Evolutionary conservation across 352 stramenopile genomes (phyloP).

Genomic region (Thraustochytrium sp.): DNA sequence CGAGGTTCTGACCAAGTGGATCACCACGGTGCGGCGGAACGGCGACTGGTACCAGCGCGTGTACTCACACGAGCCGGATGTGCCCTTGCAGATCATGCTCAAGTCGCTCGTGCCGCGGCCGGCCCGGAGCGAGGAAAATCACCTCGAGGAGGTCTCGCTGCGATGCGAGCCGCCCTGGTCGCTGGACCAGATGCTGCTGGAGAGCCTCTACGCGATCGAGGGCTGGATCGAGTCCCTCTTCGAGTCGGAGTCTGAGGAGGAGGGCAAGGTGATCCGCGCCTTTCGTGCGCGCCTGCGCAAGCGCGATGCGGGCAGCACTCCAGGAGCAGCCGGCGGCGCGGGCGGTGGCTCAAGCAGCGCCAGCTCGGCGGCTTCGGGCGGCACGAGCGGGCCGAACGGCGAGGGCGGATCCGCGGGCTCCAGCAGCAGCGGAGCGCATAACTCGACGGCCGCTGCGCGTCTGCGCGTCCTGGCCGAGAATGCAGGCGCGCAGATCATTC

Average conservation of each 20-base stretch:
- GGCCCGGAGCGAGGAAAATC: not conserved
- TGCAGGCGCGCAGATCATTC: conserved; percentile 17
- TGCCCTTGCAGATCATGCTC: conserved; percentile 9
- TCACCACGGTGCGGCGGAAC: conserved; percentile 4
- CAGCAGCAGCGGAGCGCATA: no score
- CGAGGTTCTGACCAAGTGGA: conserved; percentile 26
- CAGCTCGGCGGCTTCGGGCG: no score
- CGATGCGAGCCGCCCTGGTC: conserved; percentile 27
- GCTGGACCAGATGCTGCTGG: conserved; percentile 35
- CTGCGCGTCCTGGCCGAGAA: not conserved
- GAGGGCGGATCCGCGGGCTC: no score
- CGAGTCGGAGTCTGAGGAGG: conserved; percentile 29
- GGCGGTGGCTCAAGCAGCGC: not conserved
- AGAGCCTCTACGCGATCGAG: conserved; percentile 35
- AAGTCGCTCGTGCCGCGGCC: not conserved
- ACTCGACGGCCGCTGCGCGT: not conserved
- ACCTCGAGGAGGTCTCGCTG: conserved; percentile 18
- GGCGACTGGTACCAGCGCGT: conserved; percentile 32
- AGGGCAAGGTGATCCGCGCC: conserved; percentile 25
- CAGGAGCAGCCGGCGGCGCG: not conserved
- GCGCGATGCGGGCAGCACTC: not conserved
- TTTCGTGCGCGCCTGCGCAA: not conserved
- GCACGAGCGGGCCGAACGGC: no score
- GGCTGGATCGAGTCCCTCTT: conserved; percentile 41
- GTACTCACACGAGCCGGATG: conserved; percentile 17